Base-by-base conservation (phyloP, 2,329 filamentous ascomycete genomes). In the Coniochaeta pulveracea region DNA sequence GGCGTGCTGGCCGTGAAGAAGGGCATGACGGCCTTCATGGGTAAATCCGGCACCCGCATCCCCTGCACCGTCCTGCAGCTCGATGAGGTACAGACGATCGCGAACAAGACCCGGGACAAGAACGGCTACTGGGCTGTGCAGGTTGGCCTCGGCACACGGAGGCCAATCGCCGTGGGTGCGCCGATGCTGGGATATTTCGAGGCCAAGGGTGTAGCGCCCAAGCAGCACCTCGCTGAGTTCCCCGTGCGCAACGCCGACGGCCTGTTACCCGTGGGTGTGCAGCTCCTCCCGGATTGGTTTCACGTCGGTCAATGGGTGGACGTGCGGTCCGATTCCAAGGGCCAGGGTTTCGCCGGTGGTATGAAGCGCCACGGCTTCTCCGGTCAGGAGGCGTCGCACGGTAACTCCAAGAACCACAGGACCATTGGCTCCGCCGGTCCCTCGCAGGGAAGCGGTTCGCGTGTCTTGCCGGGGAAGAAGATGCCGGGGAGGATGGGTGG, bases 401-500 rank as follows among this genome's bases (percentile, higher is more conserved):
- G 91, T 71, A 89, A 93, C 62, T 95, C 88, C 52, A 77, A 86
- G 63, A 86, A 85, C 51, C 91, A 98, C 69, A 75, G 91, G 51
- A 83, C 83, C 18, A 84, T 95, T 63, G 91, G 91, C 67, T 89
- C 85, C 21, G 72, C 80, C 6, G 91, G 91, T 55, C 85, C 82
- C 39, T 83, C 81, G 46, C 91, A 98, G 60, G 91, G 91, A 43
- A 79, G 82, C 53, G 91, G 91, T 61, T 93, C 85, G 41, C 76
- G 91, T 60, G 89, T 98, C 16, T 65, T 86, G 52, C 91, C 91
- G 1, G 91, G 91, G 39, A 98, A 98, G 75, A 91, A 86, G 63
- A 98, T 98, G 91, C 76, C 91, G 4, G 91, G 91, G 35, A 76
- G 85, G 38, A 96, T 98, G 91, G 91, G 91, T 42, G 83, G 81